Evolutionary conservation across 2,329 filamentous ascomycete species (phyloP), one percentile per base, ranked within the genome.

Genomic region (Clathrospora elynae): DNA sequence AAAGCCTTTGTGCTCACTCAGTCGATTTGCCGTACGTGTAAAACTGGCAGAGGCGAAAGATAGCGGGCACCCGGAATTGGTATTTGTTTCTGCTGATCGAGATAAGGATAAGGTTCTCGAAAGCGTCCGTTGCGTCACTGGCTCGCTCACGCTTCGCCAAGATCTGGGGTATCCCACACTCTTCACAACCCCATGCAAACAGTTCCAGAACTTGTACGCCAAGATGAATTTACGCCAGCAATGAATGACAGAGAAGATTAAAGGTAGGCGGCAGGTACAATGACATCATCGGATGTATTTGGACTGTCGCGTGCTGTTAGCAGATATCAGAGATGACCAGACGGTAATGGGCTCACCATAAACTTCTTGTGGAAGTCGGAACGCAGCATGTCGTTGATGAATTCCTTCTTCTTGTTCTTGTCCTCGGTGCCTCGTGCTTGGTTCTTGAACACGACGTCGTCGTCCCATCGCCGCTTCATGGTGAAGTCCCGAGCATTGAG

Each of bases 401-500:
- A 99, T 72, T 96, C 91, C 76, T 92, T 95, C 76, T 87, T 90
- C 76, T 87, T 90, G 51, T 86, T 84, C 76, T 86, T 91, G 51
- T 96, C 90, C 66, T 97, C 92, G 0, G 91, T 96, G 6, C 92
- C 93, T 46, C 93, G 82, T 22, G 92, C 93, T 74, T 99, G 93
- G 71, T 99, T 99, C 77, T 96, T 97, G 75, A 99, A 99, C 2
- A 99, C 91, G 9, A 99, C 93, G 68, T 99, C 93, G 62, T 99
- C 93, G 60, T 99, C 93, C 93, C 93, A 99, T 59, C 91, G 77
- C 57, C 89, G 78, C 79, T 96, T 96, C 64, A 96, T 85, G 45
- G 86, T 90, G 68, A 95, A 97, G 59, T 96, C 90, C 68, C 88
- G 88, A 0, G 79, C 67, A 59, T 97, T 96, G 42, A 99, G 80